Conservation (phyloP, 495 filamentous ascomycete genomes). For the Aspergillus coremiiformis region DNA sequence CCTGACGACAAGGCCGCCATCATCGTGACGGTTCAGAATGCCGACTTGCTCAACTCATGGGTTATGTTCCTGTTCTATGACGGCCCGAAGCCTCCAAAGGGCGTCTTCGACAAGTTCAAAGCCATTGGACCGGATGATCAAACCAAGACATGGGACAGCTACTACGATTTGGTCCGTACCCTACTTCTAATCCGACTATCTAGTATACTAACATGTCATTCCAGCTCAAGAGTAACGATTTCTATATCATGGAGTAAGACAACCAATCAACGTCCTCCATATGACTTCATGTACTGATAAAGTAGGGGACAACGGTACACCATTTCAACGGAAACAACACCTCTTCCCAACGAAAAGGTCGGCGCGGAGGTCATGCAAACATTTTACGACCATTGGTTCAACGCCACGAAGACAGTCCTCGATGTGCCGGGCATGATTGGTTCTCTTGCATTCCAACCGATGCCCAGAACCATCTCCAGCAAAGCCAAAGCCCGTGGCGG, state of each 20-base stretch:
- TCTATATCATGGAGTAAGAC: conserved; percentile 32
- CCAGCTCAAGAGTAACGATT: conserved; percentile 32
- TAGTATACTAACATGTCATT: background rate
- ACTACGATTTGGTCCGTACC: conserved; percentile 40
- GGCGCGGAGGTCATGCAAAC: conserved; percentile 37
- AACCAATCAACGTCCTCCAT: background rate
- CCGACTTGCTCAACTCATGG: conserved; percentile 45
- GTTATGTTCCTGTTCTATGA: conserved; percentile 60
- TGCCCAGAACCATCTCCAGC: conserved; percentile 42
- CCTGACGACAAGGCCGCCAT: conserved; percentile 45
- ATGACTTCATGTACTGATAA: conserved; percentile 3
- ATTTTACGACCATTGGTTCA: conserved; percentile 47
- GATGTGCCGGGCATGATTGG: conserved; percentile 41
- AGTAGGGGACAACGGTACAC: conserved; percentile 42
- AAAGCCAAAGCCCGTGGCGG: conserved; percentile 42
- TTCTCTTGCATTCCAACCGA: conserved; percentile 50
- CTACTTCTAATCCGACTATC: background rate
- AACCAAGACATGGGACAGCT: conserved; percentile 44
- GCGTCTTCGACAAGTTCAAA: conserved; percentile 50
- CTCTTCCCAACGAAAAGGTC: conserved; percentile 38
- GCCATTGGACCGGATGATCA: conserved; percentile 41
- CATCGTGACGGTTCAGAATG: conserved; percentile 48
- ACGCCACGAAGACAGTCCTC: conserved; percentile 34
- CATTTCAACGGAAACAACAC: conserved; percentile 52
- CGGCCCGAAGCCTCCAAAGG: conserved; percentile 46